Evolutionary conservation across 352 stramenopile genomes (phyloP), one percentile per base, ranked within the genome.

Genomic region (Globisporangium cylindrosporum): DNA sequence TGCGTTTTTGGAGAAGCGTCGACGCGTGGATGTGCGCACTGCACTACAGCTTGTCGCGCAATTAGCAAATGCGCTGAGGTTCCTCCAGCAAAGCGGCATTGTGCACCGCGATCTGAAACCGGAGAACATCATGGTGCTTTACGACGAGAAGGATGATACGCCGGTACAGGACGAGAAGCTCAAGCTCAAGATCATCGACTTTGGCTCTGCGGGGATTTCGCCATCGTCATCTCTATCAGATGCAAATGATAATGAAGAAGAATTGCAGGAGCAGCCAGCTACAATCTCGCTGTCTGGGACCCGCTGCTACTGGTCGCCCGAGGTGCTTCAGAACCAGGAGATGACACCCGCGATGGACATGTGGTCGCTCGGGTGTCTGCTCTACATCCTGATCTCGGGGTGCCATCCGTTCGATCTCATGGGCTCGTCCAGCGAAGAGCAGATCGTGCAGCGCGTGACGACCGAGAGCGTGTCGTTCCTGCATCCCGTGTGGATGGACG

Each of bases 21-120:
- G 69, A 38, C 67, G 73, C 20, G 75, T 94, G 0, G 73, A 86
- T 15, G 65, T 83, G 4, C 66, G 64, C 34, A 78, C 60, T 9
- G 80, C 88, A 29, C 56, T 92, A 27, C 70, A 83, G 46, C 76
- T 94, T 18, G 74, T 81, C 8, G 72, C 75, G 7, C 85, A 96
- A 53, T 66, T 96, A 18, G 79, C 83, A 8, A 83, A 80, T 34
- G 88, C 86, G 22, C 65, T 96, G 36, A 70, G 75, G 32, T 96
- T 94, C 64, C 80, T 97, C 61, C 72, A 90, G 51, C 49, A 75
- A 12, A 62, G 80, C 5, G 75, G 86, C 51, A 76, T 96, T 34
- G 73, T 93, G 36, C 90, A 97, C 63, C 82, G 89, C n/a, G 90
- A 97, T 66, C 73, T 97, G 18, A 97, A 97, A 66, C 90, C 90